phyloP scores from a whole-genome alignment of 2,329 filamentous ascomycete species.

The Aspergillus pseudoviridinutans region DNA sequence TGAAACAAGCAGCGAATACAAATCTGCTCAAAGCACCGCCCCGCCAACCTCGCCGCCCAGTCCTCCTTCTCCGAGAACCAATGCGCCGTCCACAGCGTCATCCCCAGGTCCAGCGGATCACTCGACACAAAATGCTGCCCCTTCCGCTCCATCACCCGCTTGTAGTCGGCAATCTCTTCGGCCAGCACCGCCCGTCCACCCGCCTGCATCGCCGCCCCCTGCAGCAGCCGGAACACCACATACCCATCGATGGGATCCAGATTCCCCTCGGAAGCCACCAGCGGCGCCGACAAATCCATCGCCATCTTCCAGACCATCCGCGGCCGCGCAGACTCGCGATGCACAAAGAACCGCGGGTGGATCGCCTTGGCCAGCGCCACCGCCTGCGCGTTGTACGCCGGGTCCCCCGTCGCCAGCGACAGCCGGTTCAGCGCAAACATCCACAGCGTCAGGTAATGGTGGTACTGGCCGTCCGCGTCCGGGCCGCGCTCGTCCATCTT shows the following conservation, averaged over 20 bases:
- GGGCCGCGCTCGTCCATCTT: conserved; percentile 48
- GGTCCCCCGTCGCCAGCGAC: conserved; percentile 45
- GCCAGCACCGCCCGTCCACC: conserved; percentile 35
- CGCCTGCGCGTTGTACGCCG: conserved; percentile 49
- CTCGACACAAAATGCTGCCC: conserved; percentile 43
- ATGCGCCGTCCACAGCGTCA: conserved; percentile 56
- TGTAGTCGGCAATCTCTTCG: conserved; percentile 53
- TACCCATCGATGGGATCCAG: conserved; percentile 55
- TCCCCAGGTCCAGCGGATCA: conserved; percentile 56
- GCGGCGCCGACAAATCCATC: conserved; percentile 44
- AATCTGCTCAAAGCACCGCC: conserved; percentile 34
- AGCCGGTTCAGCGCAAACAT: conserved; percentile 60
- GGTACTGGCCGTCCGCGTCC: conserved; percentile 58
- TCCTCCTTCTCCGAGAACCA: conserved; percentile 45
- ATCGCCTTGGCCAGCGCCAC: conserved; percentile 51
- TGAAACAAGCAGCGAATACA: conserved; percentile 20
- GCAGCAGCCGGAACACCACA: conserved; percentile 49
- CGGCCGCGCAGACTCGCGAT: conserved; percentile 29
- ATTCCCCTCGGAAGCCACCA: conserved; percentile 52
- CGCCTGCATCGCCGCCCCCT: conserved; percentile 35
- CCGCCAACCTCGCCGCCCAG: conserved; percentile 45
- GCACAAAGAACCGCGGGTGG: conserved; percentile 50
- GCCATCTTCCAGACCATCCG: conserved; percentile 57
- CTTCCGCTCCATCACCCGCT: conserved; percentile 45
- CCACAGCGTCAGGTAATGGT: conserved; percentile 60